phyloP scores from a whole-genome alignment of 1,284 basidiomycete species.

The Moesziomyces parantarcticus region DNA sequence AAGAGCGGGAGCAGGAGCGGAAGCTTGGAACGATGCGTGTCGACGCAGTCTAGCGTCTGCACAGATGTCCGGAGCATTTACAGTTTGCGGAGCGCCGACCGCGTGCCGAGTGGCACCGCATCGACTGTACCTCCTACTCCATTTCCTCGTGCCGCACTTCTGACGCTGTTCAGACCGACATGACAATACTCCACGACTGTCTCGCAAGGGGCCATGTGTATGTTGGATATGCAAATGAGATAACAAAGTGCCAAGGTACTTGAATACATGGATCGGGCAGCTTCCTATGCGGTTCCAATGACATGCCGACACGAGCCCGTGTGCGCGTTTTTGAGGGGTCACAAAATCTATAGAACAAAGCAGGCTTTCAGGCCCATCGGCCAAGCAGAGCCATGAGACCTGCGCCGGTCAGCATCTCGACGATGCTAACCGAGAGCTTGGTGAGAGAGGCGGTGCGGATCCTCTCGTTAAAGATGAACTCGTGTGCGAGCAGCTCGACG shows the following conservation, averaged over 20 bases:
- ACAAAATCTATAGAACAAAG: neutral
- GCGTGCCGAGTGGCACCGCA: no score
- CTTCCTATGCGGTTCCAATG: neutral
- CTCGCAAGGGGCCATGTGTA: neutral
- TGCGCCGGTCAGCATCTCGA: slow-evolving; percentile 68
- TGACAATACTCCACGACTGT: neutral
- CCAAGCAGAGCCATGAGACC: slow-evolving; percentile 70
- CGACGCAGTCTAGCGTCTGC: neutral
- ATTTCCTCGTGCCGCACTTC: neutral
- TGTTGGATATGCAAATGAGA: neutral
- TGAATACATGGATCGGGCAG: neutral
- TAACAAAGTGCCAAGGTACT: neutral
- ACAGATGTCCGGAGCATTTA: no score
- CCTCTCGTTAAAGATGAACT: slow-evolving; percentile 68
- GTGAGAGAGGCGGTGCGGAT: slow-evolving; percentile 65
- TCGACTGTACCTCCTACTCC: neutral
- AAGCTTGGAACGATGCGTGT: neutral
- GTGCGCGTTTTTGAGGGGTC: neutral
- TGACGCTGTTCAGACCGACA: neutral
- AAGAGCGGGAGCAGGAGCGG: neutral
- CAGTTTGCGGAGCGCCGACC: no score
- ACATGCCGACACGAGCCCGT: neutral
- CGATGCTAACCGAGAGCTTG: slow-evolving; percentile 62
- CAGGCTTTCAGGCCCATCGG: slow-evolving; percentile 58
- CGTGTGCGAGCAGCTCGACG: slow-evolving; percentile 65